A percentile compares a stretch with the other conserved stretches of the same genome.
phyloP scores from a whole-genome alignment of 108 stramenopile species.

The Mediolabrus comicus region DNA sequence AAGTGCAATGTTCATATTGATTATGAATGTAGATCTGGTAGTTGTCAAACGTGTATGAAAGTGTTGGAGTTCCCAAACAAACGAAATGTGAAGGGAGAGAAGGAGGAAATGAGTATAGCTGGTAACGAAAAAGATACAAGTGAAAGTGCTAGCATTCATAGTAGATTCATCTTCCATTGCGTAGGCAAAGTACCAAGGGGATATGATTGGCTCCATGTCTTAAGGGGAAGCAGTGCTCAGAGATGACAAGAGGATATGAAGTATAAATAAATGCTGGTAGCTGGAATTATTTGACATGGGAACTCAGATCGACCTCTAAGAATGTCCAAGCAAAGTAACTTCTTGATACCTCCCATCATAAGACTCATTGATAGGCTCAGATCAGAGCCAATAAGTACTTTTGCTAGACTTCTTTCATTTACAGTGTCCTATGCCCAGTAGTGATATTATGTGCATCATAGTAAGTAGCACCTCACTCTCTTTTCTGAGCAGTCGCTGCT shows the following conservation, averaged over 20 bases:
- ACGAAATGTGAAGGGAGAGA: not conserved
- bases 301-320: no score
- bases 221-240: not conserved
- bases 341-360: no score
- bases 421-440: no score
- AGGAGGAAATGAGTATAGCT: not conserved
- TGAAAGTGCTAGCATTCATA: not conserved
- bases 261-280: no score
- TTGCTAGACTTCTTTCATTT: no score
- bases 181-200: slow-evolving; percentile 29
- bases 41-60: slow-evolving; percentile 26
- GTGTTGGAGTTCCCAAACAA: slow-evolving; percentile 33
- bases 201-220: slow-evolving; percentile 33
- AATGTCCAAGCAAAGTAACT: no score
- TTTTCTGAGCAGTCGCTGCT: no score
- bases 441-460: no score
- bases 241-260: not conserved
- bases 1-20: slow-evolving; percentile 26
- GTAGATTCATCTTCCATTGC: slow-evolving; percentile 30
- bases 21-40: slow-evolving; percentile 33
- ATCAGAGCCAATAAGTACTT: no score
- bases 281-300: no score
- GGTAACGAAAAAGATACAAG: not conserved
- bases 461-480: no score
- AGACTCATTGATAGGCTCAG: no score